These are phyloP conservation scores for Stellera chamaejasme DNA, from an alignment of 345 rosid species.

Conservation along the genomic window DNA sequence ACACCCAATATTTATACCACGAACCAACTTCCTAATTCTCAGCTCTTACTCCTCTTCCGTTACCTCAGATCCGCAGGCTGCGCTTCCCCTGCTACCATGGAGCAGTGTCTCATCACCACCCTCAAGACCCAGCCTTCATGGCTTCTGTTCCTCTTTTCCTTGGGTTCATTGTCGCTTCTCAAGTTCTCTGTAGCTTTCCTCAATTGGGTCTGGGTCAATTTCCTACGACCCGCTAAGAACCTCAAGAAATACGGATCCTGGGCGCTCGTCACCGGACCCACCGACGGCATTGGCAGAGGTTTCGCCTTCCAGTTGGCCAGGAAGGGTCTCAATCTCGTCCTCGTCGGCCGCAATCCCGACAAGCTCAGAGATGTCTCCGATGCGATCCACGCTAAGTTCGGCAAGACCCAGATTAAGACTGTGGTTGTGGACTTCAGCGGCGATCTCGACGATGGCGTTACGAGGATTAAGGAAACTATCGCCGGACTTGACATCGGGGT, in stretches of 20 bases:
- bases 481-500: conserved; percentile 77
- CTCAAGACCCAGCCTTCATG: conserved; percentile 67
- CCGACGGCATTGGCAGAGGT: conserved; percentile 90
- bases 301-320: conserved; percentile 77
- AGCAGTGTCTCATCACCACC: conserved; percentile 28
- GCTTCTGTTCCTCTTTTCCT: conserved; percentile 37
- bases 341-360: conserved; percentile 72
- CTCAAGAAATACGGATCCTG: conserved; percentile 89
- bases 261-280: conserved; percentile 91
- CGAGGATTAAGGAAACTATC: conserved; percentile 49
- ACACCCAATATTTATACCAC: no score
- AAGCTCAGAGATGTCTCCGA: conserved; percentile 65
- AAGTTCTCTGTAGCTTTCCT: conserved; percentile 32
- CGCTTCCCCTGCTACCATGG: conserved; percentile 26
- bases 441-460: conserved; percentile 71
- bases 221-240: conserved; percentile 78
- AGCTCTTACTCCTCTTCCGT: background rate
- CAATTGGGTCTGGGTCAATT: conserved; percentile 68
- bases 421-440: conserved; percentile 85
- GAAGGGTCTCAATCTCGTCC: conserved; percentile 68
- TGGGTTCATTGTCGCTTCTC: conserved; percentile 54
- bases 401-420: conserved; percentile 40
- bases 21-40: background rate
- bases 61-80: background rate
- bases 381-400: conserved; percentile 42